Percentiles rank a stretch among this genome's conserved stretches.
Evolutionary conservation across 2,329 filamentous ascomycete species (phyloP).

Genomic region (Pseudogymnoascus sp.): DNA sequence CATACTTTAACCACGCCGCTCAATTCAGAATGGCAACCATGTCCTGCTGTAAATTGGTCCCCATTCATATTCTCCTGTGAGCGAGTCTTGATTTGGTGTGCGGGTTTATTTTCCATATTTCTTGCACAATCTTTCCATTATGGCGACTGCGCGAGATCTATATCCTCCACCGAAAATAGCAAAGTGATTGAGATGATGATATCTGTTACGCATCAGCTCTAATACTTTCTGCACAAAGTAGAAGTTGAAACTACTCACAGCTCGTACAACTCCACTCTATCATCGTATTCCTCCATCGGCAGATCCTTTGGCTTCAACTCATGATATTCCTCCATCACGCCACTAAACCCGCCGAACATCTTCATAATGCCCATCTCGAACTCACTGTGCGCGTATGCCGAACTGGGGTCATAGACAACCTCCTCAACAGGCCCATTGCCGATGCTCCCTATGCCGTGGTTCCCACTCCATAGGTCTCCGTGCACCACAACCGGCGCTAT

Average conservation of each 20-base stretch:
- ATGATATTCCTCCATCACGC: slow-evolving; percentile 63
- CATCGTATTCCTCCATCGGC: slow-evolving; percentile 74
- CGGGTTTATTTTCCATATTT: slow-evolving; percentile 54
- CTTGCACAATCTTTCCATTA: slow-evolving; percentile 64
- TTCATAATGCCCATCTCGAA: slow-evolving; percentile 91
- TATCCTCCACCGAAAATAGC: slow-evolving; percentile 72
- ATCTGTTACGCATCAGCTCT: slow-evolving; percentile 38
- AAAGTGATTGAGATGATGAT: slow-evolving; percentile 80
- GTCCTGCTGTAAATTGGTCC: not conserved
- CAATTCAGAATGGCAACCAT: not conserved
- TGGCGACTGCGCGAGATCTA: slow-evolving; percentile 63
- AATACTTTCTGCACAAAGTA: not conserved
- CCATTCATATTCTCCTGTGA: not conserved
- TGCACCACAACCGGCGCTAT: slow-evolving; percentile 76
- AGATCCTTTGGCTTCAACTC: slow-evolving; percentile 67
- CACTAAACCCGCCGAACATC: slow-evolving; percentile 87
- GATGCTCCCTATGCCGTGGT: slow-evolving; percentile 61
- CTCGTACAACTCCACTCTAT: slow-evolving; percentile 74
- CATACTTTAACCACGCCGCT: not conserved
- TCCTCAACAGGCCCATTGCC: slow-evolving; percentile 48
- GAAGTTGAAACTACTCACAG: slow-evolving; percentile 46
- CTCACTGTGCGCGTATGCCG: slow-evolving; percentile 79
- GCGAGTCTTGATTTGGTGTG: not conserved
- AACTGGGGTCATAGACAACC: slow-evolving; percentile 73
- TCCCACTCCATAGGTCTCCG: slow-evolving; percentile 91